phyloP scores from a whole-genome alignment of 208 protist genomes.

The Tritrichomonas foetus region DNA sequence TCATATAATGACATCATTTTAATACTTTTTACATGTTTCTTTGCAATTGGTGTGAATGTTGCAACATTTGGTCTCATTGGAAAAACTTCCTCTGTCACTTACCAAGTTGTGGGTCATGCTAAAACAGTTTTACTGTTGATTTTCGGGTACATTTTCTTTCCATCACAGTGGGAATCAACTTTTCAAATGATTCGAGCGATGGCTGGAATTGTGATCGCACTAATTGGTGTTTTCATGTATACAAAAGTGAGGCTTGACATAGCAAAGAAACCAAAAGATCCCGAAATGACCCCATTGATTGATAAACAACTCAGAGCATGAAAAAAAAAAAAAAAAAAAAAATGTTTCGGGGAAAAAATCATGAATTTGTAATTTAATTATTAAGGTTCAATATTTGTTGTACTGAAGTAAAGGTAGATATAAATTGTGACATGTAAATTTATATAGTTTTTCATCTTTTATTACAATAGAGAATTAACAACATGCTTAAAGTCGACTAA shows the following conservation, averaged over 20 bases:
- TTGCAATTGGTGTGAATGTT: constrained; percentile 46
- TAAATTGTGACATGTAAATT: no score
- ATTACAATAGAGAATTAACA: no score
- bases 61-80: constrained; percentile 47
- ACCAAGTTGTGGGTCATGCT: constrained; percentile 48
- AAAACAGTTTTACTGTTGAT: constrained; percentile 46
- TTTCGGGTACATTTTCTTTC: constrained; percentile 44
- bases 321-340: no score
- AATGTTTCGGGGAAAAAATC: no score
- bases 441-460: no score
- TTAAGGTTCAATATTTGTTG: no score
- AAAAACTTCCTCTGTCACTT: constrained; percentile 48
- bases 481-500: no score
- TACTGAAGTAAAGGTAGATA: no score
- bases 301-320: no score
- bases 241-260: background rate
- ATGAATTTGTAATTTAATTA: no score
- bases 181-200: background rate
- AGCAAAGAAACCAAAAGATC: background rate
- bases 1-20: background rate
- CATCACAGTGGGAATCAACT: background rate
- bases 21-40: constrained; percentile 36
- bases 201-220: background rate
- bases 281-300: no score
- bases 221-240: background rate